phyloP scores from a whole-genome alignment of 139 green algal genomes.

The Klebsormidium nitens region DNA sequence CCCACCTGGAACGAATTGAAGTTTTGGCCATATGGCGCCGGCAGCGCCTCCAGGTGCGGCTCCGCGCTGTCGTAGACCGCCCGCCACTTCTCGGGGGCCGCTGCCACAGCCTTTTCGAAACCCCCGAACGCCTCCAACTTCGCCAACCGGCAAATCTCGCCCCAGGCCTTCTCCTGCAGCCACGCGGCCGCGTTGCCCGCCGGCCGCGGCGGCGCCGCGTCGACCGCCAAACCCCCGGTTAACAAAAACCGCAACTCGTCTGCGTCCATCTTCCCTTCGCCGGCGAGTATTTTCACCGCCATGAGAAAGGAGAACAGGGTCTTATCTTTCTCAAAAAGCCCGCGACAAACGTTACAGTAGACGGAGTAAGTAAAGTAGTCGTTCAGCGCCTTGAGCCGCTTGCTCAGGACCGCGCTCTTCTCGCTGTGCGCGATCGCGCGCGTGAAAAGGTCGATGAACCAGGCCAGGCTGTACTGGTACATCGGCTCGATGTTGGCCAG shows the following conservation, averaged over 20 bases:
- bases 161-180: conserved; percentile 39
- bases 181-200: conserved; percentile 34
- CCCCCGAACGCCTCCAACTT: conserved; percentile 25
- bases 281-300: conserved; percentile 53
- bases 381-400: conserved; percentile 59
- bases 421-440: conserved; percentile 20
- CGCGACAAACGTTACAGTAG: conserved; percentile 50
- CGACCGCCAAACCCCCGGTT: conserved; percentile 51
- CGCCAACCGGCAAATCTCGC: conserved; percentile 28
- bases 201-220: conserved; percentile 54
- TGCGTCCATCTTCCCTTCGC: conserved; percentile 42
- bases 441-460: conserved; percentile 61
- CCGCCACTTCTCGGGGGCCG: conserved; percentile 20
- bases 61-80: conserved; percentile 41
- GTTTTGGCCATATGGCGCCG: conserved; percentile 44
- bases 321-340: conserved; percentile 79
- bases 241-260: conserved; percentile 43
- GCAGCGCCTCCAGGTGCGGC: conserved; percentile 47
- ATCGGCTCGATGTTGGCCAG: conserved; percentile 64
- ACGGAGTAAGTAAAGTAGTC: conserved; percentile 65
- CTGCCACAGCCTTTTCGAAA: conserved; percentile 16
- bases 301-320: conserved; percentile 67
- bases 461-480: conserved; percentile 64
- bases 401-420: conserved; percentile 38
- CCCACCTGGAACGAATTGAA: conserved; percentile 50